Evolutionary conservation across 805 yeast genomes (phyloP).

Genomic region (Isabelozyma rhagii): DNA sequence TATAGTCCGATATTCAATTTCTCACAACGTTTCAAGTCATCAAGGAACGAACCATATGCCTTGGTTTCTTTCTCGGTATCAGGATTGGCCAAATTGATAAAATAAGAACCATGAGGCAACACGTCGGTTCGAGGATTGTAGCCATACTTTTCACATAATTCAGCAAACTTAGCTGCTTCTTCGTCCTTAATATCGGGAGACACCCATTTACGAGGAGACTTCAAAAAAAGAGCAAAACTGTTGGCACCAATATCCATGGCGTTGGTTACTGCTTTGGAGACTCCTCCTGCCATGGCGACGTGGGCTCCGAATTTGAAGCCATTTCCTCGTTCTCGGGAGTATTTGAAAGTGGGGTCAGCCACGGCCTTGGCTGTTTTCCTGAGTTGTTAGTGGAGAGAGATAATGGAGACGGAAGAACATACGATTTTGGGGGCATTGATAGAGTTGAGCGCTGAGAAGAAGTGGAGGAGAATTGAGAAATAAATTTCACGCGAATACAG

Average conservation of each 20-base stretch:
- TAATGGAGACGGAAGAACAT: neutral
- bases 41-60: conserved; percentile 74
- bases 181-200: conserved; percentile 70
- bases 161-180: conserved; percentile 65
- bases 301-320: conserved; percentile 78
- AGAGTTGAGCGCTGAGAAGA: neutral
- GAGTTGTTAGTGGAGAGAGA: neutral
- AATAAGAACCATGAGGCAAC: conserved; percentile 92
- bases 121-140: conserved; percentile 76
- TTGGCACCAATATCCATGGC: conserved; percentile 58
- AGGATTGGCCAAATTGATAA: conserved; percentile 90
- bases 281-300: conserved; percentile 80
- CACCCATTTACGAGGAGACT: conserved; percentile 88
- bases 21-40: conserved; percentile 87
- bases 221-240: conserved; percentile 86
- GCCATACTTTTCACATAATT: conserved; percentile 57
- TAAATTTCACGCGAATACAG: neutral
- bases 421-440: neutral
- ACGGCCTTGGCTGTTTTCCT: conserved; percentile 4
- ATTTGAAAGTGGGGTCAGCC: conserved; percentile 12
- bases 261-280: conserved; percentile 61
- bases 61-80: conserved; percentile 74
- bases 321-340: conserved; percentile 8
- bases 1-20: conserved; percentile 77
- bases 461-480: neutral